Percentiles rank a stretch among this genome's conserved stretches.
phyloP scores from a whole-genome alignment of 257 asterid genomes.

The Scutellaria baicalensis region DNA sequence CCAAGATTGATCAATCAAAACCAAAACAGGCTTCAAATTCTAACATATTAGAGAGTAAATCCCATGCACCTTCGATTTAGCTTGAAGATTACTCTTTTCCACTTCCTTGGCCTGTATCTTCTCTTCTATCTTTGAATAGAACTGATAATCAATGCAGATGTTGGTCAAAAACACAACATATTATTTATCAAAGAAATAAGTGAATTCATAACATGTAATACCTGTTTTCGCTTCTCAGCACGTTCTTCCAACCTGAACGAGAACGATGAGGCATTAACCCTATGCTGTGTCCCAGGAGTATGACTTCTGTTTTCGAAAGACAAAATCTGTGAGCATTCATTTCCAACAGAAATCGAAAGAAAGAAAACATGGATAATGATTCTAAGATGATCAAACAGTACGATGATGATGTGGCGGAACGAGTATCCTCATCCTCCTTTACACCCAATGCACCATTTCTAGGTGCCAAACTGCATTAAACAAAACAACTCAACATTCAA shows the following conservation, averaged over 20 bases:
- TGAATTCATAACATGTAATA: background rate
- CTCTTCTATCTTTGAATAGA: constrained; percentile 82
- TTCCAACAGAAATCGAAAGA: background rate
- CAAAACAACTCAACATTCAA: constrained; percentile 7
- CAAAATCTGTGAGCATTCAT: background rate
- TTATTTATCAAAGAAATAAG: background rate
- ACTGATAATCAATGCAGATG: constrained; percentile 27
- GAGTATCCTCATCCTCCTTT: constrained; percentile 60
- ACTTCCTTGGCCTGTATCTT: constrained; percentile 78
- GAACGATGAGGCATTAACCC: constrained; percentile 42
- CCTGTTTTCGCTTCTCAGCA: constrained; percentile 84
- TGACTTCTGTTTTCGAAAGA: constrained; percentile 31
- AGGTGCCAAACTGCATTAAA: constrained; percentile 29
- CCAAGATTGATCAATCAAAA: background rate
- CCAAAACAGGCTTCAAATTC: background rate
- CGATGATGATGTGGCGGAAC: constrained; percentile 76
- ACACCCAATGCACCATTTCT: constrained; percentile 18
- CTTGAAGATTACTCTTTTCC: constrained; percentile 56
- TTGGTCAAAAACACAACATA: background rate
- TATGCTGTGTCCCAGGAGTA: constrained; percentile 27
- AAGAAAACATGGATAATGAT: background rate
- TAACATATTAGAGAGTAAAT: background rate
- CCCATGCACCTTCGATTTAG: constrained; percentile 63
- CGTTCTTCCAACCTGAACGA: constrained; percentile 72
- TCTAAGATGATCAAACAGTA: constrained; percentile 23